Evolutionary conservation across 2,329 filamentous ascomycete genomes (phyloP).

Genomic region (Nectriaceae sp.): DNA sequence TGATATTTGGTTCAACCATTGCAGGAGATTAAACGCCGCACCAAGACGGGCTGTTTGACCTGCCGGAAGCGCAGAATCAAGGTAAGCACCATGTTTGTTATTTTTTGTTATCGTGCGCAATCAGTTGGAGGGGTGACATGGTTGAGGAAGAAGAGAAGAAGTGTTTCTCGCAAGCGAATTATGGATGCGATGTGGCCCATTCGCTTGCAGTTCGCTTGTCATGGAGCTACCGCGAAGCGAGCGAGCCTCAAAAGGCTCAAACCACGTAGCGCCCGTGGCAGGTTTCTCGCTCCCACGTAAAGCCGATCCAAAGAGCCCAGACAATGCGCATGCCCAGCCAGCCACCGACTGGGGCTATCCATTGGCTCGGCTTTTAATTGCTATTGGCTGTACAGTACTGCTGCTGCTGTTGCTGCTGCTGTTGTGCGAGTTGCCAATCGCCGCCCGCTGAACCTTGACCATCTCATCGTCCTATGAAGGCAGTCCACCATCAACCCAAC

Average conservation of each 20-base stretch:
- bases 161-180: conserved; percentile 12
- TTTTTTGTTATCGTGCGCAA: conserved; percentile 6
- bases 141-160: conserved; percentile 11
- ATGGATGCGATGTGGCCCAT: conserved; percentile 14
- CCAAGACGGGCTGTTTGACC: conserved; percentile 64
- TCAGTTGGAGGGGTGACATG: background rate
- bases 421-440: conserved; percentile 1
- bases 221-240: conserved; percentile 20
- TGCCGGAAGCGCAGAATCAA: conserved; percentile 64
- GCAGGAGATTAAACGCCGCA: conserved; percentile 64
- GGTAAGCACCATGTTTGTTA: conserved; percentile 43
- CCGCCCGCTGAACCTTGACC: conserved; percentile 12
- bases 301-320: conserved; percentile 14
- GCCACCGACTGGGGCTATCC: conserved; percentile 6
- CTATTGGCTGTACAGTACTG: conserved; percentile 17
- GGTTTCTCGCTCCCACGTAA: conserved; percentile 16
- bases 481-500: conserved; percentile 8
- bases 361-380: conserved; percentile 14
- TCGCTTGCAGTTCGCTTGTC: conserved; percentile 20
- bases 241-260: conserved; percentile 15
- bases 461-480: background rate
- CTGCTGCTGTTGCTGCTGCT: conserved; percentile 8
- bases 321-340: conserved; percentile 12
- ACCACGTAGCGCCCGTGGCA: conserved; percentile 24
- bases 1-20: conserved; percentile 11